Base-by-base conservation (phyloP, 805 yeast species). In the Schwanniomyces vanrijiae region DNA sequence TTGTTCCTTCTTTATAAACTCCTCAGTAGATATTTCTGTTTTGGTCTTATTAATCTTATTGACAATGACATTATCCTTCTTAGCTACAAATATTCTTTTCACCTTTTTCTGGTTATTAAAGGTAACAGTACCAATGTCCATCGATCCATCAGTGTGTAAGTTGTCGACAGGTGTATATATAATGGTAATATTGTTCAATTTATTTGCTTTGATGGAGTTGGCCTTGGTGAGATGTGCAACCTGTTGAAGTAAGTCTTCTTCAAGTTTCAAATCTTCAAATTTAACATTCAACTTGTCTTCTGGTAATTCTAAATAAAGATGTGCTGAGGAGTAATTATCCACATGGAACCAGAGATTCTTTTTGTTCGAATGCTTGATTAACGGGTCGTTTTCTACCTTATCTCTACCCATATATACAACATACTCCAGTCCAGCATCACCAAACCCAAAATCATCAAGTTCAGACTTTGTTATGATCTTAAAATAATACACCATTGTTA, bases 271-370 rank as follows among this genome's bases (percentile, higher is more conserved):
- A 9, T 59, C 57, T 18, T 69, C 86, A 14, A 86, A 77, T 21
- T 67, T 68, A 4, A 73, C 78, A 61, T 78, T 66, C 19, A 70
- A 68, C 45, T 78, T 83, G 19, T 75, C 78, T 2, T 61, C 59
- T 2, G 74, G 68, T 18, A 84, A 63, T 46, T 88, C 77, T 22
- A 86, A 66, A 56, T 88, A 88, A 8, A 88, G 76, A 60, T 88
- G 96, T 0, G 91, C 94, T 38, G 90, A 83, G 3, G 90, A 83
- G 41, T 81, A 71, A 53, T 83, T 84, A 54, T 86, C 91, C 6
- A 85, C 90, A 62, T 87, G 95, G 58, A 88, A 88, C 92, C 95
- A 88, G 3, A 86, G 68, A 60, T 86, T 84, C 48, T 78, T 78
- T 21, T 81, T 82, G 50, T 78, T 76, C 0, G 91, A 88, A 55